phyloP scores from a whole-genome alignment of 345 rosid species.

The Eucalyptus paniculata region DNA sequence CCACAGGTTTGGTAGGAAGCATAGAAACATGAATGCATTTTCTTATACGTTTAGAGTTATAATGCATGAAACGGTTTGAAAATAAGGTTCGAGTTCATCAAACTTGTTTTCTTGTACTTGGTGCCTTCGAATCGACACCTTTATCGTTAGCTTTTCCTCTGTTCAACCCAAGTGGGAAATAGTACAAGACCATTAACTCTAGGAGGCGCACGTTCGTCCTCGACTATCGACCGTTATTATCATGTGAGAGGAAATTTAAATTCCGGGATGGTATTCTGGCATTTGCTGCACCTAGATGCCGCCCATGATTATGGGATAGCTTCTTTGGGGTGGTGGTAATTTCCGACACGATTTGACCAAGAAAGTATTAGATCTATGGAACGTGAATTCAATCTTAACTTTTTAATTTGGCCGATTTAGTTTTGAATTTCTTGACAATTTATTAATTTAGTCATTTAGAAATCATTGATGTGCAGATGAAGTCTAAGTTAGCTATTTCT shows the following conservation, averaged over 20 bases:
- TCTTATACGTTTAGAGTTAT: neutral
- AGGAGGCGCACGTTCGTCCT: neutral
- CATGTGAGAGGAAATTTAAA: neutral
- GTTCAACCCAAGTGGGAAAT: neutral
- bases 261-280: neutral
- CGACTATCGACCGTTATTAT: neutral
- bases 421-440: neutral
- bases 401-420: neutral
- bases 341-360: neutral
- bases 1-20: neutral
- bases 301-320: neutral
- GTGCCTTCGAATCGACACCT: neutral
- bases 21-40: neutral
- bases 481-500: neutral
- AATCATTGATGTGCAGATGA: rapidly evolving
- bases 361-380: too few relatives aligned
- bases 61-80: neutral
- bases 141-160: neutral
- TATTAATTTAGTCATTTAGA: neutral
- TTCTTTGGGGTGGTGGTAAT: neutral
- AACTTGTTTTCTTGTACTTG: neutral
- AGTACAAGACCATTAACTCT: neutral
- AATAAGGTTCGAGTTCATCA: neutral
- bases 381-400: too few relatives aligned
- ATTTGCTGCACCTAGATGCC: neutral